phyloP scores from a whole-genome alignment of 495 filamentous ascomycete genomes.

The Lasiosphaeria miniovina region DNA sequence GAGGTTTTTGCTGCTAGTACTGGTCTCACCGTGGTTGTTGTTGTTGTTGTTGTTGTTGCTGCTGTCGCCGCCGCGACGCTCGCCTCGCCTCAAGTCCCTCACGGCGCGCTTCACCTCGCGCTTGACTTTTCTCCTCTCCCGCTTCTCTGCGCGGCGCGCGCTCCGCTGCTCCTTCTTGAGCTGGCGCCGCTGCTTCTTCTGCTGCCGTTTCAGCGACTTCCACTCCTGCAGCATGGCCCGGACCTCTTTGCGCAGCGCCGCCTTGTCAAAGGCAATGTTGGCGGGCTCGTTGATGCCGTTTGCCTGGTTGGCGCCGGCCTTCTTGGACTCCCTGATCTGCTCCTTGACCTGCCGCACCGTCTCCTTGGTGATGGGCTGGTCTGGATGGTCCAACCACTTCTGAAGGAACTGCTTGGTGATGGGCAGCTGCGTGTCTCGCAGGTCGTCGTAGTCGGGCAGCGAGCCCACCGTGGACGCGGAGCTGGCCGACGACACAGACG shows the following conservation, averaged over 20 bases:
- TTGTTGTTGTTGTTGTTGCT: background rate
- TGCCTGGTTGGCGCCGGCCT: slow-evolving; percentile 13
- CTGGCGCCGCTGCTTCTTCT: slow-evolving; percentile 29
- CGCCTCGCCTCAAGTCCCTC: slow-evolving; percentile 17
- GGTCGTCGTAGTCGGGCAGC: slow-evolving; percentile 45
- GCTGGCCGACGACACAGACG: slow-evolving; percentile 19
- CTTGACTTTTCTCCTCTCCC: slow-evolving; percentile 23
- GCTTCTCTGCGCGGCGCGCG: slow-evolving; percentile 29
- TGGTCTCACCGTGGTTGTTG: background rate
- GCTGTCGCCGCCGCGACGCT: background rate
- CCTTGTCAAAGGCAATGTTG: slow-evolving; percentile 19
- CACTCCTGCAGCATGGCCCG: slow-evolving; percentile 36
- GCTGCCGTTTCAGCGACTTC: slow-evolving; percentile 40
- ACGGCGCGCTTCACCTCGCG: slow-evolving; percentile 27
- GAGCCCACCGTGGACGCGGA: slow-evolving; percentile 40
- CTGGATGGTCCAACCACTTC: slow-evolving; percentile 41
- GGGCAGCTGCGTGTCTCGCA: slow-evolving; percentile 41
- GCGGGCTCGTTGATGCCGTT: slow-evolving; percentile 14
- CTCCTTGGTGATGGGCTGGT: slow-evolving; percentile 42
- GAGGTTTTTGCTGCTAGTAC: background rate
- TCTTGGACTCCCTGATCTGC: slow-evolving; percentile 40
- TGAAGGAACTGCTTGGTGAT: slow-evolving; percentile 33
- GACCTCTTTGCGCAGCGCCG: slow-evolving; percentile 39
- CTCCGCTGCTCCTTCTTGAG: slow-evolving; percentile 27
- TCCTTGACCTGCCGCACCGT: slow-evolving; percentile 34